Conservation (phyloP, 306 rosid species). For the Inga oerstediana region DNA sequence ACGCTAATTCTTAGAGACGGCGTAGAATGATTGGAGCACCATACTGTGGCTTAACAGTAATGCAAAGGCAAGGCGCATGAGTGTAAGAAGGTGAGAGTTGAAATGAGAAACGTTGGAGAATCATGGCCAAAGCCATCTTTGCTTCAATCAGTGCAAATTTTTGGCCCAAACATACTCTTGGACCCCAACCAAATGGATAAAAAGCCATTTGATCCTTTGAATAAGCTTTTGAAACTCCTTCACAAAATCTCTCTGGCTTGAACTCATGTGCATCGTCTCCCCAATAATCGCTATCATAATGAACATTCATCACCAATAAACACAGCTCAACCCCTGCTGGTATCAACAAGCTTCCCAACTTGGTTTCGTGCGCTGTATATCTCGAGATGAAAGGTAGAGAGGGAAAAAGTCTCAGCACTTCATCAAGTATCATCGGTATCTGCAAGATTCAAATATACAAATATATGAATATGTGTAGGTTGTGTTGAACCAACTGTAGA, state of each 20-base stretch:
- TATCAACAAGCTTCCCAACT: conserved; percentile 38
- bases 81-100: conserved; percentile 26
- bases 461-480: too few species aligned
- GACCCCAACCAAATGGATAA: conserved; percentile 57
- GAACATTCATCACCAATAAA: conserved; percentile 34
- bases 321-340: conserved; percentile 46
- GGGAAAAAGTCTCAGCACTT: conserved; percentile 26
- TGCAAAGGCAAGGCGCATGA: not conserved
- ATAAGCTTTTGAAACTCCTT: conserved; percentile 41
- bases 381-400: conserved; percentile 5
- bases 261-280: conserved; percentile 40
- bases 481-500: too few species aligned
- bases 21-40: not conserved
- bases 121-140: conserved; percentile 48
- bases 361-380: conserved; percentile 17
- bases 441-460: not conserved
- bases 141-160: conserved; percentile 54
- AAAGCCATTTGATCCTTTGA: conserved; percentile 39
- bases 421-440: conserved; percentile 20
- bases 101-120: conserved; percentile 51
- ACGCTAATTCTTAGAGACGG: not conserved
- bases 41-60: not conserved
- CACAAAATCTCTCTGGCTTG: conserved; percentile 50
- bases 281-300: conserved; percentile 44
- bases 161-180: conserved; percentile 53